Evolutionary conservation across 1,139 yeast species (phyloP), one percentile per base, ranked within the genome.

Genomic region (Debaryomycetaceae sp.): DNA sequence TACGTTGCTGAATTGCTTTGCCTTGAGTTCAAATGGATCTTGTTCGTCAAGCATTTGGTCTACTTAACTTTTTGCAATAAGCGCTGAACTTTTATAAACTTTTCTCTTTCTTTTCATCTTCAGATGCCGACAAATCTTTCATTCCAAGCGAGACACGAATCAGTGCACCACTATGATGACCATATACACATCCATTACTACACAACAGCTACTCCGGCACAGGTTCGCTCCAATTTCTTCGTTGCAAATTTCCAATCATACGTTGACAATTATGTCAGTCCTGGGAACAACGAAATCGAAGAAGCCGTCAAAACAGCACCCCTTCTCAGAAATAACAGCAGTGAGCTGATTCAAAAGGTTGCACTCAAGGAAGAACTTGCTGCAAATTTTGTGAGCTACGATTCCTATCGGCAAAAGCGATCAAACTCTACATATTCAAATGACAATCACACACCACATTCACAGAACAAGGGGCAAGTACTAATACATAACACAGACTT

Each of bases 401-500:
- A 48, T 31, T 30, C 28, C 4, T 49, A 48, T 33, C 18, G 43
- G 31, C 19, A 31, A 7, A 42, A 46, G 6, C 24, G 29, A 9
- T 22, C 26, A 11, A 22, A 8, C 26, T 22, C 11, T 22, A 22
- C 26, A 22, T 11, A 8, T 22, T 11, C 11, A 11, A 3, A 11
- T 8, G 26, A 22, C 26, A 11, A 11, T 22, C 7, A 22, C 26
- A 11, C 26, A 8, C 26, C 26, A 22, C 26, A 22, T 22, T 11
- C 7, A 8, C 11, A 3, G 11, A 11, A 22, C 26, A 22, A 22
- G 26, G 33, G 37, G 9, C 33, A 17, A 7, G 35, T 41, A 22
- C 30, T 26, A 8, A 50, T 51, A 30, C 49, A 50, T 30, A 49
- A 48, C 17, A 41, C 45, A 15, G 56, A 52, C 35, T 52, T 48